Percentiles rank a stretch among this genome's conserved stretches.
These are phyloP conservation scores for Smittium culicis DNA, from an alignment of 371 early-diverging fungal genomes.

Conservation along the genomic window DNA sequence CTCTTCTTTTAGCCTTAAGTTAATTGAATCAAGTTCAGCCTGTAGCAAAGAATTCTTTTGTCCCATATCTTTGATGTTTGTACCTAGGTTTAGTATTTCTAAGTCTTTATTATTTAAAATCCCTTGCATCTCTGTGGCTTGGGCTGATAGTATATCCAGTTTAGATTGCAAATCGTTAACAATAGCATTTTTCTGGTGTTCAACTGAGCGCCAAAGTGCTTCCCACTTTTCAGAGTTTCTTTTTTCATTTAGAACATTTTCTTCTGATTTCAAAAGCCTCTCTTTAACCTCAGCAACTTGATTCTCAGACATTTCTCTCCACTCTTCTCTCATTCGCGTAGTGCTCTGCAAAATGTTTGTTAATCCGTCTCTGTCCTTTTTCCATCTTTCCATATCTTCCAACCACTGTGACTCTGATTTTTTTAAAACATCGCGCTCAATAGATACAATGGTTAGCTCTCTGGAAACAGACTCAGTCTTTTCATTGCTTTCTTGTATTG, in stretches of 20 bases:
- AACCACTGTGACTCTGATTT: constrained; percentile 25
- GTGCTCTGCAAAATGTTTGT: constrained; percentile 31
- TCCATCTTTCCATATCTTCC: constrained; percentile 22
- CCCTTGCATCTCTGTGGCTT: neutral
- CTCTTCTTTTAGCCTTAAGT: constrained; percentile 35
- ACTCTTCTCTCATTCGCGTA: constrained; percentile 29
- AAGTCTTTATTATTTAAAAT: neutral
- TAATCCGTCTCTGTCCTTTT: constrained; percentile 24
- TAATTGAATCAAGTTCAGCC: constrained; percentile 27
- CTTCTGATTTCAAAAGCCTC: neutral
- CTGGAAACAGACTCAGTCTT: constrained; percentile 20
- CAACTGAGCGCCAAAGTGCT: neutral
- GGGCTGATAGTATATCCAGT: neutral
- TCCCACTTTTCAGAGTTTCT: constrained; percentile 3
- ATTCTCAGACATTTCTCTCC: constrained; percentile 20
- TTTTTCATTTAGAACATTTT: neutral
- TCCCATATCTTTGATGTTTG: neutral
- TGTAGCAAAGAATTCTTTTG: constrained; percentile 26
- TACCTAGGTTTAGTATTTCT: neutral
- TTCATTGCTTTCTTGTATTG: constrained; percentile 11
- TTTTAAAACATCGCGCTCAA: constrained; percentile 20
- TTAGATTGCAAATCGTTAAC: neutral
- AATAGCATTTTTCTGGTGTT: constrained; percentile 1
- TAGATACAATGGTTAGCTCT: constrained; percentile 14
- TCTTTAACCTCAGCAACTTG: constrained; percentile 6